Base-by-base conservation (phyloP, 305 asterid genomes). In the Plantago lanceolata region DNA sequence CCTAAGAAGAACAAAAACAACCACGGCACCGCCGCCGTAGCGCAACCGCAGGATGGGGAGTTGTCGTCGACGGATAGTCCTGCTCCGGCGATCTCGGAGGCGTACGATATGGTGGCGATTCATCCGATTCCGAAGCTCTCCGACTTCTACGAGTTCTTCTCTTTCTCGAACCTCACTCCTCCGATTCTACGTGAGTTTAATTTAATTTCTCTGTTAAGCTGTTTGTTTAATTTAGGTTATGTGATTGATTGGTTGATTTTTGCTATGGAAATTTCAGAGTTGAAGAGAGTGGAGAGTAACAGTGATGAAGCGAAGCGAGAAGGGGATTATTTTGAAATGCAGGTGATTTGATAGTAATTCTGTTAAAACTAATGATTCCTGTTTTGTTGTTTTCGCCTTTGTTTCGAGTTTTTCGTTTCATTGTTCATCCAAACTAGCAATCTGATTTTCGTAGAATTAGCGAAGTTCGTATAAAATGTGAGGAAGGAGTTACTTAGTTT, bases 61-160 rank as follows among this genome's bases (percentile, higher is more conserved):
- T 59, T 65, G 3, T 75, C 70, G 71, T 50, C 77, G 49, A 80
- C 84, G 73, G 83, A 73, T 47, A 45, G 73, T 31, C 75, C 83
- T 63, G 68, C 80, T 57, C 75, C 85, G 78, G 75, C 79, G 68
- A 66, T 79, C 19, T 78, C 85, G 17, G 90, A 81, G 68, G 81
- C 82, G 63, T 78, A 82, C 71, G 96, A 90, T 57, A 94, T 90
- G 99, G 85, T 79, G 91, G 99, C 96, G 75, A 94, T 94, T 51
- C 96, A 94, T 59, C 94, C 97, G 68, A 80, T 85, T 59, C 99
- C 99, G 80, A 94, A 88, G 88, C 90, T 94, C n/a, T 88, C 97
- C 63, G 96, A 90, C 65, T 94, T 94, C 83, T 94, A 94, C 58
- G 99, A 90, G 68, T 94, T 94, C 83, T 86, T 94, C 88, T 85